Conservation (phyloP, 164 flowering plant genomes). For the Berberis thunbergii region DNA sequence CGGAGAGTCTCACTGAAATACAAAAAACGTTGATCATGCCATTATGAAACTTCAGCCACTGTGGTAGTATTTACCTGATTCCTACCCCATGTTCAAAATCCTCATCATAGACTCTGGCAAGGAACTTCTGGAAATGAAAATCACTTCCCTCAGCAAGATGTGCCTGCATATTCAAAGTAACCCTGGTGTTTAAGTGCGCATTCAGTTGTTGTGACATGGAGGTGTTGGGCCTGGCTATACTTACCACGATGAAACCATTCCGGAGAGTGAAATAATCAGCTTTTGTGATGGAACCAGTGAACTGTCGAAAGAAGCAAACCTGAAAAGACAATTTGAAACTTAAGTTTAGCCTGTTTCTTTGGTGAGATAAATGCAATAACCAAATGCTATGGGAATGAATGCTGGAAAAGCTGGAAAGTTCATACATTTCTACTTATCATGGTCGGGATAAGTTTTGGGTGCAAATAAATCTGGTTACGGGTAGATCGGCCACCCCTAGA, state of each 20-base stretch:
- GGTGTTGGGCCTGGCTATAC: neutral
- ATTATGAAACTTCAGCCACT: too few species aligned
- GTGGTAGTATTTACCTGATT: slow-evolving; percentile 32
- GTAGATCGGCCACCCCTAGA: neutral
- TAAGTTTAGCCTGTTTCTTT: neutral
- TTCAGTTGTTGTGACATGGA: too few species aligned
- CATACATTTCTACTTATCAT: neutral
- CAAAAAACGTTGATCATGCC: too few species aligned
- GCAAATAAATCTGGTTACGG: neutral
- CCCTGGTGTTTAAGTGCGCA: neutral
- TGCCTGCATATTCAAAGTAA: slow-evolving; percentile 24
- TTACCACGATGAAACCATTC: slow-evolving; percentile 71
- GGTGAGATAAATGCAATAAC: neutral
- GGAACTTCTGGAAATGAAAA: slow-evolving; percentile 50
- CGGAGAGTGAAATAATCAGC: slow-evolving; percentile 63
- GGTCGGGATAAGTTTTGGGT: neutral
- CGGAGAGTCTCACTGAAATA: too few species aligned
- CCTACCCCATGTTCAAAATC: slow-evolving; percentile 60
- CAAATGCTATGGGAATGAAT: neutral
- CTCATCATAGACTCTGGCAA: slow-evolving; percentile 47
- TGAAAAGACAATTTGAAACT: slow-evolving; percentile 9
- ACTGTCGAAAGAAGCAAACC: slow-evolving; percentile 52
- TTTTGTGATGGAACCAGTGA: slow-evolving; percentile 38
- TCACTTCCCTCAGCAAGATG: slow-evolving; percentile 36
- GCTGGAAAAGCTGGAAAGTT: neutral